Percentiles rank a stretch among this genome's conserved stretches.
Conservation (phyloP, 83 land plant genomes). For the Larix sibirica region DNA sequence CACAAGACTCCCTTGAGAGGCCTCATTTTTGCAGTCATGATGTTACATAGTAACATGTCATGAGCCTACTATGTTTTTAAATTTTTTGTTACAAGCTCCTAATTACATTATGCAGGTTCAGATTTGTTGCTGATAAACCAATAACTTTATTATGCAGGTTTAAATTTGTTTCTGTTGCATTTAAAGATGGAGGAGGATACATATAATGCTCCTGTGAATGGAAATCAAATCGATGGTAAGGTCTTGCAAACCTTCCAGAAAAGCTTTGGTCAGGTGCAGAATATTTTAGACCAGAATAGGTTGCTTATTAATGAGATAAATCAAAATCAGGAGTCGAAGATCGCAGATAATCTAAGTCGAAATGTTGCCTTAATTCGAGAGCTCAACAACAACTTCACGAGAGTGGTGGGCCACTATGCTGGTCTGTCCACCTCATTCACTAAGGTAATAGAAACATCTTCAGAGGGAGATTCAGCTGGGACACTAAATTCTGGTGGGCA, state of each 20-base stretch:
- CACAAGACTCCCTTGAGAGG: too few species aligned
- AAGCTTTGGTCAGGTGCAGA: constrained; percentile 62
- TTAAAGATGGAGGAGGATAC: background rate
- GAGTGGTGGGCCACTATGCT: constrained; percentile 58
- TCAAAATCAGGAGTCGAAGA: constrained; percentile 67
- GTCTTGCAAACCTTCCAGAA: constrained; percentile 26
- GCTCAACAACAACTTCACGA: constrained; percentile 58
- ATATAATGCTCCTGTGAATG: background rate
- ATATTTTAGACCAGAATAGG: constrained; percentile 67
- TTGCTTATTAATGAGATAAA: constrained; percentile 61
- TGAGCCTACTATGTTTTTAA: too few species aligned
- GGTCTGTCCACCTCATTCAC: constrained; percentile 40
- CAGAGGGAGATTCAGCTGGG: constrained; percentile 21
- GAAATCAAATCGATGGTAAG: constrained; percentile 25
- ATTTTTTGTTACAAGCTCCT: too few species aligned
- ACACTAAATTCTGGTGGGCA: constrained; percentile 3
- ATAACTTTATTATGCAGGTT: background rate
- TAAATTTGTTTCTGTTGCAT: background rate
- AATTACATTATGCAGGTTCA: too few species aligned
- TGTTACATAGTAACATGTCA: too few species aligned
- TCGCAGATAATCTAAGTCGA: constrained; percentile 44
- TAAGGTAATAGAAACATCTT: constrained; percentile 18
- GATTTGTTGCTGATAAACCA: too few species aligned
- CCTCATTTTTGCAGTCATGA: too few species aligned
- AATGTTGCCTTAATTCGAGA: constrained; percentile 63